Evolutionary conservation across 1,139 yeast species (phyloP).

Genomic region (Sugiyamaella pinicola): DNA sequence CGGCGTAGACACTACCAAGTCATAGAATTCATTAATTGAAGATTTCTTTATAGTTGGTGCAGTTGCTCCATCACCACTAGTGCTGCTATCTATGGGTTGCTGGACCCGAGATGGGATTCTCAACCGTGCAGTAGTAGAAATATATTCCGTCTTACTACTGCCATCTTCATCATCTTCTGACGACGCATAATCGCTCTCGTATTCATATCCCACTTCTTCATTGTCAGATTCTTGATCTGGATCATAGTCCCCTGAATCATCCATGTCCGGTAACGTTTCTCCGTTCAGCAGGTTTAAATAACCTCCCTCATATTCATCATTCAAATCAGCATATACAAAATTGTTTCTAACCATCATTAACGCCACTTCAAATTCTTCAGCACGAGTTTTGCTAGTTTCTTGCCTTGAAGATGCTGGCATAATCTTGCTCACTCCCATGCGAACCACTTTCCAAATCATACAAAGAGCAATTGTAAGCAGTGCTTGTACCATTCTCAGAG

Average conservation of each 20-base stretch:
- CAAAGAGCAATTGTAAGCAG: slow-evolving; percentile 20
- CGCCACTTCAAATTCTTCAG: slow-evolving; percentile 20
- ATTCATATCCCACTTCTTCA: slow-evolving; percentile 26
- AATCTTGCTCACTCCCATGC: slow-evolving; percentile 6
- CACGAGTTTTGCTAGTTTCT: slow-evolving; percentile 3
- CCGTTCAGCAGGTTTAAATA: slow-evolving; percentile 31
- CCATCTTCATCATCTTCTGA: slow-evolving; percentile 25
- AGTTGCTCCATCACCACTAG: slow-evolving; percentile 13
- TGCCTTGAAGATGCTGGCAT: slow-evolving; percentile 11
- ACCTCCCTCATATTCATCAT: slow-evolving; percentile 25
- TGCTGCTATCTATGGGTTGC: slow-evolving; percentile 1
- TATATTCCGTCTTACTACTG: slow-evolving; percentile 12
- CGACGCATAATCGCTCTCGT: slow-evolving; percentile 23
- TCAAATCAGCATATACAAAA: slow-evolving; percentile 27
- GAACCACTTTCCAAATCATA: slow-evolving; percentile 19
- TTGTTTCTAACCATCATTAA: slow-evolving; percentile 24
- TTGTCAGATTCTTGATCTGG: slow-evolving; percentile 27
- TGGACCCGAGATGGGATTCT: slow-evolving; percentile 14
- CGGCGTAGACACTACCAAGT: slow-evolving; percentile 31
- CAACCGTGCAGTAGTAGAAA: slow-evolving; percentile 11
- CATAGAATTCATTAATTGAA: slow-evolving; percentile 28
- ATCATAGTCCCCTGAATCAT: slow-evolving; percentile 32
- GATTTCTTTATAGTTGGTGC: slow-evolving; percentile 1
- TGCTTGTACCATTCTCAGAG: slow-evolving; percentile 29
- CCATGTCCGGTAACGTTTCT: slow-evolving; percentile 33